Evolutionary conservation across 1,284 basidiomycete species (phyloP).

Genomic region (Trichosporon faecale): DNA sequence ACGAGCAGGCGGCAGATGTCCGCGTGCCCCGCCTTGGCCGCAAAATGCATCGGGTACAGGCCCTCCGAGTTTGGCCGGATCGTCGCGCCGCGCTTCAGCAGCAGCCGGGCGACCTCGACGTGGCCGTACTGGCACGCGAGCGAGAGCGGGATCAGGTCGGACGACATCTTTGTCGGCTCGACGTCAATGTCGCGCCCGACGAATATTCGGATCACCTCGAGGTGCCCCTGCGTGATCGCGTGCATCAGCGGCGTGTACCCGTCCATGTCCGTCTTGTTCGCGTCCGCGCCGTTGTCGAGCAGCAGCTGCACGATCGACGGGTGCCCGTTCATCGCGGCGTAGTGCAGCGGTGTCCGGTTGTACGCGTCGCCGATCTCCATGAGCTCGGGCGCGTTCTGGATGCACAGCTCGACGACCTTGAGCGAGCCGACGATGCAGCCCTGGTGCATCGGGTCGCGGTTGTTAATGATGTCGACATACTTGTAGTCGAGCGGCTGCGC

Average conservation of each 20-base stretch:
- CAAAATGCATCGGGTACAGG: slow-evolving; percentile 95
- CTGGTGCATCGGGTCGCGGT: slow-evolving; percentile 90
- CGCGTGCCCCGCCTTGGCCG: slow-evolving; percentile 89
- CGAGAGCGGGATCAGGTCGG: slow-evolving; percentile 81
- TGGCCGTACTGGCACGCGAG: slow-evolving; percentile 89
- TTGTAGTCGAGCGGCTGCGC: slow-evolving; percentile 80
- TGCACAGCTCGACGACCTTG: slow-evolving; percentile 77
- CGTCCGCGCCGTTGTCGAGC: slow-evolving; percentile 64
- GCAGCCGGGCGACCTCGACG: slow-evolving; percentile 72
- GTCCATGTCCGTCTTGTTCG: slow-evolving; percentile 79
- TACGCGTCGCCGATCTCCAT: slow-evolving; percentile 60
- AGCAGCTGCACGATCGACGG: slow-evolving; percentile 71
- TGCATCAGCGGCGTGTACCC: slow-evolving; percentile 92
- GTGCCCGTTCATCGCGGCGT: slow-evolving; percentile 92
- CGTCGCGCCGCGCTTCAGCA: slow-evolving; percentile 73
- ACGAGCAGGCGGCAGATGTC: slow-evolving; percentile 79
- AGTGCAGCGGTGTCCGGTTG: slow-evolving; percentile 89
- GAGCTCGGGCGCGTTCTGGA: slow-evolving; percentile 57
- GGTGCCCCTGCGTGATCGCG: slow-evolving; percentile 81
- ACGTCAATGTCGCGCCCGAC: slow-evolving; percentile 61
- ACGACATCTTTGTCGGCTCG: slow-evolving; percentile 59
- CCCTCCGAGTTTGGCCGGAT: slow-evolving; percentile 88
- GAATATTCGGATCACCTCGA: slow-evolving; percentile 74
- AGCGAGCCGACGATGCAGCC: slow-evolving; percentile 80
- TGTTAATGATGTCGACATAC: slow-evolving; percentile 96